A percentile compares a stretch with the other conserved stretches of the same genome.
phyloP scores from a whole-genome alignment of 2,329 filamentous ascomycete genomes.

The Stachybotrys elegans region DNA sequence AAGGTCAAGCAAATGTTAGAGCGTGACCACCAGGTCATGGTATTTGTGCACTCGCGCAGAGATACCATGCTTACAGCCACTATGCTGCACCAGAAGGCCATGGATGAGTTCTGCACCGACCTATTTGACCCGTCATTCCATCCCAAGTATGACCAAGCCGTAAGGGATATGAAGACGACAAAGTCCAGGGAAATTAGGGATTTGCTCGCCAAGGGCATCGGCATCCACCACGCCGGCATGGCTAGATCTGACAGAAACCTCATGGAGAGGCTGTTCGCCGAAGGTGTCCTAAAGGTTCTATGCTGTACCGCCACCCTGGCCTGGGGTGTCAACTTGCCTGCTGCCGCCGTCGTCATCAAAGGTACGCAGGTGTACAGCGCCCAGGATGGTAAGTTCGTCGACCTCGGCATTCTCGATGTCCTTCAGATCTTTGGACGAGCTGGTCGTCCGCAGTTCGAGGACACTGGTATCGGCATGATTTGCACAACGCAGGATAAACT shows the following conservation, averaged over 20 bases:
- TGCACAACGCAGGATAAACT: conserved; percentile 94
- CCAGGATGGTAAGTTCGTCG: conserved; percentile 93
- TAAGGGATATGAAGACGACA: conserved; percentile 79
- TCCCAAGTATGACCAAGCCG: conserved; percentile 72
- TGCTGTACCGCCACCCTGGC: conserved; percentile 97
- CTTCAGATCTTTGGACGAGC: conserved; percentile 98
- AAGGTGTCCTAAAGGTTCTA: conserved; percentile 92
- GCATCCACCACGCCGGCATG: conserved; percentile 97
- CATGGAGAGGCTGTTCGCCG: conserved; percentile 86
- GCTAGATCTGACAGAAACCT: conserved; percentile 87
- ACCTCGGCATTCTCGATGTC: conserved; percentile 93
- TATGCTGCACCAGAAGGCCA: conserved; percentile 79
- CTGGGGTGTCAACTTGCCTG: conserved; percentile 98
- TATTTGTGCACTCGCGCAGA: conserved; percentile 95
- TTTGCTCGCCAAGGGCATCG: conserved; percentile 82
- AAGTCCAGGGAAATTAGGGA: conserved; percentile 85
- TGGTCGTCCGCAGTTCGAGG: conserved; percentile 94
- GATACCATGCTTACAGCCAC: conserved; percentile 88
- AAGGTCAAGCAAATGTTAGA: conserved; percentile 94
- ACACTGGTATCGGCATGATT: conserved; percentile 96
- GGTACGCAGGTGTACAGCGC: conserved; percentile 96
- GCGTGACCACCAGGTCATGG: conserved; percentile 94
- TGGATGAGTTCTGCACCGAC: conserved; percentile 72
- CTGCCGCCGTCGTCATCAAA: conserved; percentile 95
- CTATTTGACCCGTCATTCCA: conserved; percentile 79